Base-by-base conservation (phyloP, 2,329 filamentous ascomycete genomes). In the Cladorrhinum sp. region DNA sequence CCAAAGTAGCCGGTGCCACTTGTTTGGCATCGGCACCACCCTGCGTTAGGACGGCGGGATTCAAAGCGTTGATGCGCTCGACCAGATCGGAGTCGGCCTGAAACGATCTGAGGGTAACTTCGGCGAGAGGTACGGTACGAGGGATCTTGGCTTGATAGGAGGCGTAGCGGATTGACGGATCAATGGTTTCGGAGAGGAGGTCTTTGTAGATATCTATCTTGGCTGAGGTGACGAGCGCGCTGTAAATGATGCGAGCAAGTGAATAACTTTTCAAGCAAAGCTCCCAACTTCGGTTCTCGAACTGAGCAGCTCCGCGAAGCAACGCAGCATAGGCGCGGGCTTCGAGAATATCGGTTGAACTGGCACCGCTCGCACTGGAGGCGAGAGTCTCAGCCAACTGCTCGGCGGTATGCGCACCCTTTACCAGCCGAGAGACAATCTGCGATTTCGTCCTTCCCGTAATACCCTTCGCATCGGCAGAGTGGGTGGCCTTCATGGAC, bases 121-220 rank as follows among this genome's bases (percentile, higher is more conserved):
- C 84, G 0, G 89, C 83, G 53, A 96, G 88, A 2, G 93, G 88
- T 57, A 92, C 85, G 1, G 92, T 96, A 49, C 95, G 87, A 0
- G 93, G 90, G 29, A 96, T 85, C 72, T 93, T 90, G 72, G 92
- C 83, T 74, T 96, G 92, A 73, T 98, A 98, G 18, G 95, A 92
- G 36, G 93, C 93, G 74, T 96, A 98, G 64, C 93, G 88, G 69
- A 99, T 91, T 64, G 92, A 96, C 1, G 93, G 93, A 72, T 99
- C 95, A 63, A 96, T 88, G 3, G 90, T 96, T 68, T 90, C 88
- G 52, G 89, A 86, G 60, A 99, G 78, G 23, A 97, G 81, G 63
- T 98, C 93, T 71, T 90, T 92, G 80, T 91, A 95, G 36, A 90
- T 79, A 61, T 96, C 93, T 63, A 86, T 88, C 71, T 86, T 88